phyloP scores from a whole-genome alignment of 345 rosid genomes.

The Populus euphratica region DNA sequence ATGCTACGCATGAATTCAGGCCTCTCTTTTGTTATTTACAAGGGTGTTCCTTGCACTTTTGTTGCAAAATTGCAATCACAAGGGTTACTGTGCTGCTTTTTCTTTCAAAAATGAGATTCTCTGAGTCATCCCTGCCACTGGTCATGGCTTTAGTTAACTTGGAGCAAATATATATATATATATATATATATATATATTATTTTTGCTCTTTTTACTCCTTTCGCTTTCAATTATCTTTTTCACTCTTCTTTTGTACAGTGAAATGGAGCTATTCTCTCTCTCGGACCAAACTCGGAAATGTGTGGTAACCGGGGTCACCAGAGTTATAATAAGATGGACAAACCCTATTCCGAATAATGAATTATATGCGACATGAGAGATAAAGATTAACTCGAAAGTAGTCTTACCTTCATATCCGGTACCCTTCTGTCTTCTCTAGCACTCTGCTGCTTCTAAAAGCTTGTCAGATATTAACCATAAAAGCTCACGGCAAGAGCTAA shows the following conservation, averaged over 20 bases:
- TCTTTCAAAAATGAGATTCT: neutral
- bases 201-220: no score
- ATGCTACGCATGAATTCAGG: neutral
- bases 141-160: neutral
- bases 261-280: no score
- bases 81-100: neutral
- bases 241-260: no score
- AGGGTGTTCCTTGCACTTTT: neutral
- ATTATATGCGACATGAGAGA: neutral
- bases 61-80: neutral
- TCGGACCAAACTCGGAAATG: no score
- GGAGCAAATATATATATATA: neutral
- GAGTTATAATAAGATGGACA: neutral
- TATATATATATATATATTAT: neutral
- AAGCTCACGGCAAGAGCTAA: neutral
- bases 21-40: neutral
- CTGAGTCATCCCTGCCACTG: neutral
- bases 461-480: neutral
- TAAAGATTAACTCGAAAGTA: neutral
- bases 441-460: neutral
- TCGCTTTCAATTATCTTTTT: no score
- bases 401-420: neutral
- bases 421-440: neutral
- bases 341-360: neutral
- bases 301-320: no score